A percentile compares a stretch with the other conserved stretches of the same genome.
These are phyloP conservation scores for Pisolithus marmoratus DNA, from an alignment of 768 basidiomycete genomes.

Conservation along the genomic window DNA sequence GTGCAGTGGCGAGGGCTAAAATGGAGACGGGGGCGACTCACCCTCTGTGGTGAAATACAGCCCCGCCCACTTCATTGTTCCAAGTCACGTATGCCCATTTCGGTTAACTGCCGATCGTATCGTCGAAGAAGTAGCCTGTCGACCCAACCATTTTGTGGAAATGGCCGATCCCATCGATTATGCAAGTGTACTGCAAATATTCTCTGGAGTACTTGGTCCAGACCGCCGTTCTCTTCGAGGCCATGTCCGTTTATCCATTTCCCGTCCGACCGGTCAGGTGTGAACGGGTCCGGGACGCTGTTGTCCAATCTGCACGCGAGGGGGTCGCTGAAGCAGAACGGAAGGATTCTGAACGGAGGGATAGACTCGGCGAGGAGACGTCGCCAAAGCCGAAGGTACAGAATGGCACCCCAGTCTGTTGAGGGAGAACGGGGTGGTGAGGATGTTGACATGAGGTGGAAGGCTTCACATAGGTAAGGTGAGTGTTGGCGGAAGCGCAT, in stretches of 20 bases:
- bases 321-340: conserved; percentile 92
- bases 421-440: conserved; percentile 70
- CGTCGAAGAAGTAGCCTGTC: conserved; percentile 64
- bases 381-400: conserved; percentile 89
- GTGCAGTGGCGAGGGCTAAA: too few species aligned
- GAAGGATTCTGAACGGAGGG: conserved; percentile 87
- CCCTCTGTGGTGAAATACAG: too few species aligned
- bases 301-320: conserved; percentile 88
- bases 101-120: conserved; percentile 41
- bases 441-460: conserved; percentile 80
- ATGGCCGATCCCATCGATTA: conserved; percentile 90
- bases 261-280: conserved; percentile 43
- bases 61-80: too few species aligned
- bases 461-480: conserved; percentile 95
- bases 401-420: conserved; percentile 90
- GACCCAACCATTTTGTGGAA: conserved; percentile 82
- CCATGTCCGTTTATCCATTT: conserved; percentile 55
- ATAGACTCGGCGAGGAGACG: conserved; percentile 68
- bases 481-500: conserved; percentile 90
- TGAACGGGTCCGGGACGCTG: conserved; percentile 88
- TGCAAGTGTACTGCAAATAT: conserved; percentile 90
- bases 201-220: conserved; percentile 56
- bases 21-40: too few species aligned
- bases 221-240: conserved; percentile 54
- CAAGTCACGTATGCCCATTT: neutral